Conservation (phyloP, 257 asterid genomes). For the Forsythia suspensa region DNA sequence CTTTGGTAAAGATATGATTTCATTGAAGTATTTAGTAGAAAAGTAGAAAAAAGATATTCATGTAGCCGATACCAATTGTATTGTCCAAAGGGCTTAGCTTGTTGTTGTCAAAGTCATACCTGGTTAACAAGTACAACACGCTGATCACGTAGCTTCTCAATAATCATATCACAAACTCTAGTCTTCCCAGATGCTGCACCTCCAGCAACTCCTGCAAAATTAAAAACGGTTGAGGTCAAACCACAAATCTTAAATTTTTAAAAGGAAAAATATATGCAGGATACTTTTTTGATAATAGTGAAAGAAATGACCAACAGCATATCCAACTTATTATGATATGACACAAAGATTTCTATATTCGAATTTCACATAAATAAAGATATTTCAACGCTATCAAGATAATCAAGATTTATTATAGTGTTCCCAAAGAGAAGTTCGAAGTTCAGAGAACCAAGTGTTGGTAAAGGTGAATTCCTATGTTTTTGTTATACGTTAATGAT, state of each 20-base stretch:
- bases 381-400: slow-evolving; percentile 10
- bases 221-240: slow-evolving; percentile 19
- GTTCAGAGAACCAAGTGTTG: neutral
- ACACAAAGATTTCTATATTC: neutral
- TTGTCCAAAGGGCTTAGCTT: neutral
- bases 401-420: slow-evolving; percentile 8
- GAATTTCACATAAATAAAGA: neutral
- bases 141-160: slow-evolving; percentile 95
- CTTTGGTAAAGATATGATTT: neutral
- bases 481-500: no score
- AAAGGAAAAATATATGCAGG: neutral
- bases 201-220: slow-evolving; percentile 85
- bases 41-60: neutral
- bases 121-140: slow-evolving; percentile 97
- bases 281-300: neutral
- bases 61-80: neutral
- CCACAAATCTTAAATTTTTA: slow-evolving; percentile 10
- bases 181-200: slow-evolving; percentile 99
- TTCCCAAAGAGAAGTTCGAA: neutral
- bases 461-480: no score
- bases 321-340: no score
- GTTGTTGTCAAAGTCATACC: slow-evolving; percentile 36
- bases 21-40: neutral
- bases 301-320: slow-evolving; percentile 7
- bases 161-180: slow-evolving; percentile 95